These are phyloP conservation scores for Phaseolus coccineus DNA, from an alignment of 331 rosid species.

Conservation along the genomic window DNA sequence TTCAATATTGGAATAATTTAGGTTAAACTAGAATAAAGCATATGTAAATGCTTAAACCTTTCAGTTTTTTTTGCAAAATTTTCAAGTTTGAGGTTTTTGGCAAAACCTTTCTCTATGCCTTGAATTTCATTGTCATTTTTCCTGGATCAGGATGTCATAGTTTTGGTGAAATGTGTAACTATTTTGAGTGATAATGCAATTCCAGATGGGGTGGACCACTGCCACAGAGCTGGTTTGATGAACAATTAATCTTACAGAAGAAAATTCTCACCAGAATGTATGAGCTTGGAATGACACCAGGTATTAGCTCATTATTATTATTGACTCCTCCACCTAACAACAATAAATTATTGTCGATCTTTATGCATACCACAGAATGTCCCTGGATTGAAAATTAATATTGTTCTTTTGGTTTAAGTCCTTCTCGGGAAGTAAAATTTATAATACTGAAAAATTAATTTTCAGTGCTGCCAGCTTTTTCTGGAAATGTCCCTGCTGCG, in stretches of 20 bases:
- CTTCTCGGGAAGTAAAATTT: conserved; percentile 25
- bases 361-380: conserved; percentile 1
- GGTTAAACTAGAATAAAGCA: conserved; percentile 30
- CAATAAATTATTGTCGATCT: conserved; percentile 22
- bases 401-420: conserved; percentile 29
- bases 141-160: conserved; percentile 1
- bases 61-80: conserved; percentile 28
- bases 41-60: conserved; percentile 24
- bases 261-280: conserved; percentile 76
- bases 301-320: conserved; percentile 44
- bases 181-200: conserved; percentile 30
- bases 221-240: conserved; percentile 85
- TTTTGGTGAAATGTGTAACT: conserved; percentile 16
- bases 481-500: conserved; percentile 85
- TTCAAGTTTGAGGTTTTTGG: conserved; percentile 24
- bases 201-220: conserved; percentile 90
- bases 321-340: conserved; percentile 6
- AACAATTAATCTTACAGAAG: conserved; percentile 75
- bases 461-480: conserved; percentile 85
- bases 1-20: conserved; percentile 15
- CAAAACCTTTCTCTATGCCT: conserved; percentile 21
- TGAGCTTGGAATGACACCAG: conserved; percentile 92
- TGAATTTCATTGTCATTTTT: conserved; percentile 14
- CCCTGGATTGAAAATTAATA: not conserved
- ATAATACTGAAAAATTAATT: conserved; percentile 34